Conservation (phyloP, 2,329 filamentous ascomycete genomes). For the Ceratocystis huliohia region DNA sequence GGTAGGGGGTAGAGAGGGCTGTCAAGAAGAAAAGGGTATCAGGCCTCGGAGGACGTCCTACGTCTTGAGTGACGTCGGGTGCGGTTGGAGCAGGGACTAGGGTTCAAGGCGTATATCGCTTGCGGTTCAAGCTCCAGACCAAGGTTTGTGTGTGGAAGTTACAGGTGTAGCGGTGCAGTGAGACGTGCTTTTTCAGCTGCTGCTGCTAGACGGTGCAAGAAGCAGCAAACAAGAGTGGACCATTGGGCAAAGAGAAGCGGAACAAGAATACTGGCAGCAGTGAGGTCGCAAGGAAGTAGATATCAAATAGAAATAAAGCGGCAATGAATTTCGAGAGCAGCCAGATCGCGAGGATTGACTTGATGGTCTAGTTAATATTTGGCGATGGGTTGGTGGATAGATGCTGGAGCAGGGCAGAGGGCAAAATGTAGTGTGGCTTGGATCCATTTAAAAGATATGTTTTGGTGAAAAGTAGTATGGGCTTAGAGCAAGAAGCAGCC, state of each 20-base stretch:
- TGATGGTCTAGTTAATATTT: not conserved
- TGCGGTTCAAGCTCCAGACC: not conserved
- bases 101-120: not conserved
- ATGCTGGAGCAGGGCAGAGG: too few species aligned
- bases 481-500: too few species aligned
- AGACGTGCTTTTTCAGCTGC: not conserved
- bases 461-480: too few species aligned
- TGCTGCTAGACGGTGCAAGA: conserved; percentile 13
- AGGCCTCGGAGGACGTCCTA: not conserved
- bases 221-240: conserved; percentile 11
- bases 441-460: too few species aligned
- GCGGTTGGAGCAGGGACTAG: not conserved
- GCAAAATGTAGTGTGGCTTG: too few species aligned
- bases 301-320: not conserved
- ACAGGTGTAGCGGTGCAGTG: not conserved
- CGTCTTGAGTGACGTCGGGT: not conserved
- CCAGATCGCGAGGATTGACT: not conserved
- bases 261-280: not conserved
- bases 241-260: conserved; percentile 10
- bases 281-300: not conserved
- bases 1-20: conserved; percentile 30
- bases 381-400: too few species aligned
- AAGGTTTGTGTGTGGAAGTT: not conserved
- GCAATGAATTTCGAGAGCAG: not conserved
- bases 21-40: not conserved